Conservation (phyloP, 192 early-diverging fungal species). For the Entomortierella lignicola region DNA sequence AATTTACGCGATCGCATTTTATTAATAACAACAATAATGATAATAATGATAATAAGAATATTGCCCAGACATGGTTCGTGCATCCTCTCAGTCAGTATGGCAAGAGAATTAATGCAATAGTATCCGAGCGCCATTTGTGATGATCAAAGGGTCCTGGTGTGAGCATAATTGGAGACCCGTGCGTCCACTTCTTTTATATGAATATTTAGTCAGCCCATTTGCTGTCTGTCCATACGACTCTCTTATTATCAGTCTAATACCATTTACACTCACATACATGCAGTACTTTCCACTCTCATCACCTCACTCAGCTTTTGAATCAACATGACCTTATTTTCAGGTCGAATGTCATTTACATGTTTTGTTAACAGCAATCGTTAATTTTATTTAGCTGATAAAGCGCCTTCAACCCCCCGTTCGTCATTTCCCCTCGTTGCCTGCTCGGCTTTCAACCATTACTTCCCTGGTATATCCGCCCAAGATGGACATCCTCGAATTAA, state of each 20-base stretch:
- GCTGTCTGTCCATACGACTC: background rate
- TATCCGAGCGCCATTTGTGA: constrained; percentile 10
- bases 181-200: background rate
- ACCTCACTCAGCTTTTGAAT: too few relatives aligned
- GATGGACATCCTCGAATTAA: constrained; percentile 70
- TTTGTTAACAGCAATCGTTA: too few relatives aligned
- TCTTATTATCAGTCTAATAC: too few relatives aligned
- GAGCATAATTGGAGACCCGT: background rate
- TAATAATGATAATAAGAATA: too few relatives aligned
- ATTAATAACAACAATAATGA: background rate
- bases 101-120: constrained; percentile 14
- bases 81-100: background rate
- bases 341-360: too few relatives aligned
- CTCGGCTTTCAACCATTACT: constrained; percentile 44
- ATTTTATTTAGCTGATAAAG: background rate
- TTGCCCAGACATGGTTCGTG: constrained; percentile 8
- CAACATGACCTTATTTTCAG: too few relatives aligned
- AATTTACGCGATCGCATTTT: background rate
- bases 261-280: too few relatives aligned
- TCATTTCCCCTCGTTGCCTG: background rate
- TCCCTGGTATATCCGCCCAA: constrained; percentile 30
- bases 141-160: background rate
- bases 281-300: too few relatives aligned
- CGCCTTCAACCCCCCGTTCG: constrained; percentile 12
- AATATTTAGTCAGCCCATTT: background rate